These are phyloP conservation scores for Myxozyma neglecta DNA, from an alignment of 805 yeast species.

Conservation along the genomic window DNA sequence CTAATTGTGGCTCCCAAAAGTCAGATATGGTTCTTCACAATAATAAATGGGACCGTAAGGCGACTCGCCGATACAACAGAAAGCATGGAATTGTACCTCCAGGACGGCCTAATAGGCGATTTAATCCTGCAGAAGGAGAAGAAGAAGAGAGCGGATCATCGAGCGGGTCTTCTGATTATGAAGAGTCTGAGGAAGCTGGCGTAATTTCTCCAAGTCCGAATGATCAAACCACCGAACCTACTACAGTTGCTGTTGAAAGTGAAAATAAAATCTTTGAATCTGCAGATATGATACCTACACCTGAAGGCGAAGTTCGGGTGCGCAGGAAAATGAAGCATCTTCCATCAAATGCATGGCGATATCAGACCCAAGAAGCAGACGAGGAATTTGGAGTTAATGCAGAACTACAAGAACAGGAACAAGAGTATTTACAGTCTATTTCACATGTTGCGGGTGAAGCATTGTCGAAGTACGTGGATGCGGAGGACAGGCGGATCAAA, in stretches of 20 bases:
- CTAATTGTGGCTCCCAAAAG: background rate
- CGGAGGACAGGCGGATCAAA: background rate
- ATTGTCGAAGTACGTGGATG: slow-evolving; percentile 18
- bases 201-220: background rate
- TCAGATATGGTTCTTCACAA: slow-evolving; percentile 52
- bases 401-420: background rate
- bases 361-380: slow-evolving; percentile 20
- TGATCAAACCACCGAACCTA: background rate
- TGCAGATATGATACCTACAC: background rate
- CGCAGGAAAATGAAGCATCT: slow-evolving; percentile 14
- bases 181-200: background rate
- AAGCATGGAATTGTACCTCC: slow-evolving; percentile 45
- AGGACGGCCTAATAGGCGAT: background rate
- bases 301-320: background rate
- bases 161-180: background rate
- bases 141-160: slow-evolving; percentile 1
- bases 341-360: slow-evolving; percentile 32
- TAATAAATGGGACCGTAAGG: slow-evolving; percentile 53
- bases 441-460: slow-evolving; percentile 14
- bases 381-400: slow-evolving; percentile 6
- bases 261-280: background rate
- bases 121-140: background rate
- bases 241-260: background rate
- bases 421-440: slow-evolving; percentile 10
- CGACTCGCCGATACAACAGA: slow-evolving; percentile 45